A percentile compares a stretch with the other conserved stretches of the same genome.
These are phyloP conservation scores for Tulasnella sp. DNA, from an alignment of 768 basidiomycete genomes.

Conservation along the genomic window DNA sequence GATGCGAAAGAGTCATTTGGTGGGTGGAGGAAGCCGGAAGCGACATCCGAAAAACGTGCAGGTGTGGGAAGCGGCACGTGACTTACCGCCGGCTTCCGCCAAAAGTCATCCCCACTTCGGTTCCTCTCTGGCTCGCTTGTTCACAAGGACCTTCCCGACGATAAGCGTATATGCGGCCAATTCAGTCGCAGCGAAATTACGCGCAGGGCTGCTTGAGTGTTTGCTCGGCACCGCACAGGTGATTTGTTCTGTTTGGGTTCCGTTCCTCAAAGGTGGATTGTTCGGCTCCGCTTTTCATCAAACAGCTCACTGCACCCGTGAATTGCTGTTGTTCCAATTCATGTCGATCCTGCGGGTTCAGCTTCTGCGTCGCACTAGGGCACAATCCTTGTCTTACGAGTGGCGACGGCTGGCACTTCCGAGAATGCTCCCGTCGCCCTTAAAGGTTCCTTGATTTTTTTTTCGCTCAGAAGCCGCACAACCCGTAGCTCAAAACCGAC, in stretches of 20 bases:
- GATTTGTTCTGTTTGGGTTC: not conserved
- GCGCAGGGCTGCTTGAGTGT: not conserved
- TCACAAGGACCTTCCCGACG: not conserved
- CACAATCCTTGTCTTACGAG: not conserved
- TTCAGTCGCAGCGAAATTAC: not conserved
- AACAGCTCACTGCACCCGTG: not conserved
- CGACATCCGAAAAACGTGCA: slow-evolving; percentile 3
- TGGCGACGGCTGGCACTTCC: slow-evolving; percentile 3
- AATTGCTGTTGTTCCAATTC: not conserved
- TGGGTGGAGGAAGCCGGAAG: not conserved
- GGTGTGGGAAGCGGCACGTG: slow-evolving; percentile 1
- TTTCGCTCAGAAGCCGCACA: slow-evolving; percentile 2
- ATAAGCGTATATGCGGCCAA: not conserved
- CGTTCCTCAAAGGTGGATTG: not conserved
- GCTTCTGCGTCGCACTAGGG: not conserved
- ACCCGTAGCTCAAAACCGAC: not conserved
- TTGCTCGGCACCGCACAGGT: not conserved
- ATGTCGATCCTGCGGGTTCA: not conserved
- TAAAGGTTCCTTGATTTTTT: not conserved
- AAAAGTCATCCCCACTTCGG: not conserved
- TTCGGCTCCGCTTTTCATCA: slow-evolving; percentile 9
- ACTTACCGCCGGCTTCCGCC: slow-evolving; percentile 5
- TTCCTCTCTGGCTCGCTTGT: not conserved
- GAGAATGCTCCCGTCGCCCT: not conserved
- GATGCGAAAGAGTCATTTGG: not conserved